A percentile compares a stretch with the other conserved stretches of the same genome.
These are phyloP conservation scores for Agrocybe pediades DNA, from an alignment of 768 basidiomycete species.

Conservation along the genomic window DNA sequence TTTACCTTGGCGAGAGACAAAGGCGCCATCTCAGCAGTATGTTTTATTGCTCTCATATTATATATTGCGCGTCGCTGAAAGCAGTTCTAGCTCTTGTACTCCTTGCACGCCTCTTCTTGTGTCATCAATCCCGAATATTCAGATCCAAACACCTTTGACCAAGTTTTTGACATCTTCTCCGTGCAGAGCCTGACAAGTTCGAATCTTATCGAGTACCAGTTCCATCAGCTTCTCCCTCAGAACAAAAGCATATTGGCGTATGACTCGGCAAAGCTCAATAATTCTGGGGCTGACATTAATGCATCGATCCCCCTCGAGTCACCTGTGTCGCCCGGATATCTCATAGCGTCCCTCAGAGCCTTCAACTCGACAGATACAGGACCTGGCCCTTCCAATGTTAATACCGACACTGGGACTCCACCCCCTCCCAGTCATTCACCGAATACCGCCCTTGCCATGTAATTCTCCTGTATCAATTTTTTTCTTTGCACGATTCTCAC, in stretches of 20 bases:
- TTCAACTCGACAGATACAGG: conserved; percentile 54
- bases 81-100: conserved; percentile 69
- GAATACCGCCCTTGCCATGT: conserved; percentile 80
- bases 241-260: conserved; percentile 58
- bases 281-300: conserved; percentile 43
- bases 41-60: conserved; percentile 22
- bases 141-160: conserved; percentile 61
- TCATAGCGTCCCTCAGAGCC: conserved; percentile 70
- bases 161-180: conserved; percentile 76
- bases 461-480: conserved; percentile 17
- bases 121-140: conserved; percentile 74
- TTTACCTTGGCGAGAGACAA: conserved; percentile 79
- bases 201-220: conserved; percentile 57
- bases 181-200: conserved; percentile 66
- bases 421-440: conserved; percentile 20
- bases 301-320: conserved; percentile 41
- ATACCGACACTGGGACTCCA: conserved; percentile 20
- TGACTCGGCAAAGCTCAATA: conserved; percentile 66
- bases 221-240: conserved; percentile 55
- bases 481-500: conserved; percentile 5
- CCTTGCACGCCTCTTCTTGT: conserved; percentile 70
- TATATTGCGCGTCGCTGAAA: conserved; percentile 1
- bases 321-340: conserved; percentile 54
- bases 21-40: conserved; percentile 80
- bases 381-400: conserved; percentile 23